These are phyloP conservation scores for Malassezia furfur DNA, from an alignment of 1,284 basidiomycete genomes.

Conservation along the genomic window DNA sequence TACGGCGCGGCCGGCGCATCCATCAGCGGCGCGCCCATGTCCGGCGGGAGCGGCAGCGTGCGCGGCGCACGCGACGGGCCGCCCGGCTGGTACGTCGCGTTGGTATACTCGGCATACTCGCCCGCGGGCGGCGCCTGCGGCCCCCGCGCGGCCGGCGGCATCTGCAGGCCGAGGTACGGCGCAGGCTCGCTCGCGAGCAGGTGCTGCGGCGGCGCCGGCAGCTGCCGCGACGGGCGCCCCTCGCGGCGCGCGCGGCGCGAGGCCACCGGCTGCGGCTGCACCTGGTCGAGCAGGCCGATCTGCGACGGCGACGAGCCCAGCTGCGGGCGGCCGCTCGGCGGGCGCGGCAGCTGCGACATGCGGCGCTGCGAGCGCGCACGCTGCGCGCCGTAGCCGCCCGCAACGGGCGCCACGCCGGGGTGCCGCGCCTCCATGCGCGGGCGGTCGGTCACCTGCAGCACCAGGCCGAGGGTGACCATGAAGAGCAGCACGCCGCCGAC, in stretches of 20 bases:
- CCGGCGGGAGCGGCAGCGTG: not conserved
- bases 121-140: not conserved
- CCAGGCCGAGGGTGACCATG: not conserved
- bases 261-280: conserved; percentile 2
- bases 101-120: conserved; percentile 1
- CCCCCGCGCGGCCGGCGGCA: not conserved
- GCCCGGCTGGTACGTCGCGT: not conserved
- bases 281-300: conserved; percentile 3
- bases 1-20: not conserved
- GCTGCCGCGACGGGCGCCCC: not conserved
- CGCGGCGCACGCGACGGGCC: not conserved
- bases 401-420: not conserved
- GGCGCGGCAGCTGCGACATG: not conserved
- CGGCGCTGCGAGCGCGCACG: not conserved
- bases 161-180: not conserved
- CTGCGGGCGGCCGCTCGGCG: not conserved
- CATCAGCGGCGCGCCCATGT: not conserved
- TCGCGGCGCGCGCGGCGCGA: not conserved
- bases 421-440: conserved; percentile 12
- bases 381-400: not conserved
- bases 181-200: not conserved
- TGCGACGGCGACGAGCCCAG: conserved; percentile 1
- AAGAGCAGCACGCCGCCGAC: not conserved
- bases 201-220: conserved; percentile 1
- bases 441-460: conserved; percentile 7